These are phyloP conservation scores for Phragmites australis DNA, from an alignment of 176 grass and related monocot genomes.

Conservation along the genomic window DNA sequence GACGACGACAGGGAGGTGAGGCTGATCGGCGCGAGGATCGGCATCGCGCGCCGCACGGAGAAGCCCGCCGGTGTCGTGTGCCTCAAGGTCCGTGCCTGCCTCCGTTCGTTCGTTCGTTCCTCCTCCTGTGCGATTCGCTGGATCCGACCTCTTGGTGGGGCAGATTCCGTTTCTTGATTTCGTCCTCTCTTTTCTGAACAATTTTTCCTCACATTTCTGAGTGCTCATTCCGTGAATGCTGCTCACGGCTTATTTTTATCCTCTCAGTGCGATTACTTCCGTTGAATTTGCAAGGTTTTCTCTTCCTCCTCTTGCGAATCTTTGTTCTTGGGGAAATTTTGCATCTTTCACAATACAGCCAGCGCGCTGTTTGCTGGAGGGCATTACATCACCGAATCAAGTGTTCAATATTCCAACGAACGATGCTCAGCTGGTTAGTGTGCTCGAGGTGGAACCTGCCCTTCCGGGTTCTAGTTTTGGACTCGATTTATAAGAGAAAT, in stretches of 20 bases:
- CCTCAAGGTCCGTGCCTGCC: constrained; percentile 30
- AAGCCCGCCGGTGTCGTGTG: constrained; percentile 52
- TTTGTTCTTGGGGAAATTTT: background rate
- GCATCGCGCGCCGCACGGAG: constrained; percentile 24
- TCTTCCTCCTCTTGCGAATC: background rate
- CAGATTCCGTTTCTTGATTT: constrained; percentile 24
- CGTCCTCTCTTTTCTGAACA: background rate
- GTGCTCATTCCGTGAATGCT: background rate
- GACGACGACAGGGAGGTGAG: constrained; percentile 40
- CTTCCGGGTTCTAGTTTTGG: too few species aligned
- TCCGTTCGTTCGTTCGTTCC: background rate
- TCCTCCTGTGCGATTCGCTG: constrained; percentile 17
- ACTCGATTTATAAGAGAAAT: too few species aligned
- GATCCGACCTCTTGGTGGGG: constrained; percentile 8
- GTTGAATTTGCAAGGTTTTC: background rate
- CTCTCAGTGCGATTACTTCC: background rate
- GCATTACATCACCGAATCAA: constrained; percentile 35
- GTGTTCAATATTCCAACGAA: background rate
- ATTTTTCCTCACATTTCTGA: background rate
- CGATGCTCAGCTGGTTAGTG: too few species aligned
- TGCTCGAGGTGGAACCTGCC: too few species aligned
- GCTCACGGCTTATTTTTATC: background rate
- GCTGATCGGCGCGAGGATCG: constrained; percentile 55
- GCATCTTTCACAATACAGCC: constrained; percentile 4
- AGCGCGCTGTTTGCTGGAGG: background rate